Evolutionary conservation across 2,329 filamentous ascomycete species (phyloP).

Genomic region (Pseudopithomyces maydicus): DNA sequence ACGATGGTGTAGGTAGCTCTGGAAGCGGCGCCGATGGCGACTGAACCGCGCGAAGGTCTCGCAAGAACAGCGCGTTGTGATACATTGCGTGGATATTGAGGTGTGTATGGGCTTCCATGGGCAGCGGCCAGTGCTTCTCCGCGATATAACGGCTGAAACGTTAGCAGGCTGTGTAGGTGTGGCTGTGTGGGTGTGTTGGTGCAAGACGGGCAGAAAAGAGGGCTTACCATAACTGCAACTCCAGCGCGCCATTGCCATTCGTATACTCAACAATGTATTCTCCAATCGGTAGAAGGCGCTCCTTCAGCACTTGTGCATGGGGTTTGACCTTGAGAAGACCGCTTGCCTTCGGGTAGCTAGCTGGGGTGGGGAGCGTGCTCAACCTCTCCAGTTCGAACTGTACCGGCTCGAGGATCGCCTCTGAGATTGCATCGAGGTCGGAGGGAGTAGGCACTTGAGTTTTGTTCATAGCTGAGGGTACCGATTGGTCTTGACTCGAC

Average conservation of each 20-base stretch:
- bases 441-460: not conserved
- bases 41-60: not conserved
- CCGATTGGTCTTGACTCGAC: not conserved
- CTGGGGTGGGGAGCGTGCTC: slow-evolving; percentile 10
- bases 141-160: slow-evolving; percentile 18
- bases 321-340: slow-evolving; percentile 9
- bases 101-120: slow-evolving; percentile 2
- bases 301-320: slow-evolving; percentile 20
- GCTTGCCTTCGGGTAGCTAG: slow-evolving; percentile 12
- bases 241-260: not conserved
- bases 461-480: not conserved
- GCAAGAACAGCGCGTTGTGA: slow-evolving; percentile 12
- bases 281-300: slow-evolving; percentile 21
- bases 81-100: slow-evolving; percentile 19
- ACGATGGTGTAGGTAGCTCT: no score
- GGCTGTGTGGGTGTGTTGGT: not conserved
- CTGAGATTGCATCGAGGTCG: not conserved
- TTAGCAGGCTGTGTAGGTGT: not conserved
- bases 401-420: slow-evolving; percentile 13
- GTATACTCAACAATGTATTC: slow-evolving; percentile 12
- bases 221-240: slow-evolving; percentile 21
- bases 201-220: not conserved
- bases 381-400: slow-evolving; percentile 13
- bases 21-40: not conserved
- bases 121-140: slow-evolving; percentile 25